phyloP scores from a whole-genome alignment of 2,329 filamentous ascomycete species.

The Nannizzia gypsea region DNA sequence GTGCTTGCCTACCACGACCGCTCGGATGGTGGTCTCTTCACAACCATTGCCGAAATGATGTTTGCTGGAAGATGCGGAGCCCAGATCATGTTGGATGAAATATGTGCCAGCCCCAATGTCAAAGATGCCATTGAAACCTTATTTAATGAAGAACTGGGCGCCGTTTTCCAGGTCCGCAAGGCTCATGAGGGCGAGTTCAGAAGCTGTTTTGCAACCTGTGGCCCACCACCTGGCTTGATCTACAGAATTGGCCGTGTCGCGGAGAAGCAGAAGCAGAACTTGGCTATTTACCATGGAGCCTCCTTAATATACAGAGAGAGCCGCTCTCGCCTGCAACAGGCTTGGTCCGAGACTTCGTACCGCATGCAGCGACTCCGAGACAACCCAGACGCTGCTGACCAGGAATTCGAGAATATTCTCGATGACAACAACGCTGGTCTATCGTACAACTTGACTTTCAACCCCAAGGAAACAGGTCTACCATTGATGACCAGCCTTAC shows the following conservation, averaged over 20 bases:
- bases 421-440: conserved; percentile 73
- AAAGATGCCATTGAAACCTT: conserved; percentile 61
- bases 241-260: conserved; percentile 72
- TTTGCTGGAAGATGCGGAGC: conserved; percentile 87
- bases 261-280: conserved; percentile 54
- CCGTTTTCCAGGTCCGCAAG: conserved; percentile 87
- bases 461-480: conserved; percentile 63
- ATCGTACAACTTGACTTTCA: conserved; percentile 69
- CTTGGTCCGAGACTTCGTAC: conserved; percentile 79
- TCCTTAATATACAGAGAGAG: conserved; percentile 57
- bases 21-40: conserved; percentile 85
- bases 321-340: conserved; percentile 65
- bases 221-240: conserved; percentile 68
- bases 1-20: conserved; percentile 92
- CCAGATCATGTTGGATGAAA: conserved; percentile 68
- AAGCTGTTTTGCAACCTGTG: conserved; percentile 80
- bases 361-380: conserved; percentile 85
- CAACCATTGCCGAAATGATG: conserved; percentile 92
- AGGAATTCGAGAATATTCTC: conserved; percentile 63
- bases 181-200: conserved; percentile 75
- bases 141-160: conserved; percentile 94
- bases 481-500: conserved; percentile 55
- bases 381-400: conserved; percentile 74
- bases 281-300: conserved; percentile 62
- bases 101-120: conserved; percentile 47